Evolutionary conservation across 441 rosid genomes (phyloP), one percentile per base, ranked within the genome.

Genomic region (Aleurites moluccanus): DNA sequence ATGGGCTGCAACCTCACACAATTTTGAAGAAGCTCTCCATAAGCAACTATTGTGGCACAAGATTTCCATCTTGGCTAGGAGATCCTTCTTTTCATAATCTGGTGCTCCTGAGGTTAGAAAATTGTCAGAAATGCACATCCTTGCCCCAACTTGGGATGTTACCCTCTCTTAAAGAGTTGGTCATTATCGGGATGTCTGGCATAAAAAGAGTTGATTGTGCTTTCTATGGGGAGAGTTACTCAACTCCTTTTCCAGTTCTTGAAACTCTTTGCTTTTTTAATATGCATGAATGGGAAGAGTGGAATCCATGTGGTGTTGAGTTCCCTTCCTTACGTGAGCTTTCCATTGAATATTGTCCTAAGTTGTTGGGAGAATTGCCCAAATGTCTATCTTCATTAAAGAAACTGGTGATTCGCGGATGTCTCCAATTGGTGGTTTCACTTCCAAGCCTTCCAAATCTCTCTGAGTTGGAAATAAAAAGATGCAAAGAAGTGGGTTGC

Each of bases 91-190:
- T 69, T 64, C 53, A 75, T 8, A 78, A 74, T 45, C 61, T 85
- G 20, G 68, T 55, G 23, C 25, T 61, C 42, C 23, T 85, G 44
- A 20, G 18, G 16, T 80, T 85, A 6, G 28, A 40, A 16, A 44
- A 61, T 21, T 83, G 85, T 56, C 7, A 56, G 33, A 72, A 73
- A 23, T 82, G 85, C 73, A 66, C 30, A 23, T 47, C 35, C 18
- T 65, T 85, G 67, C 88, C 88, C 18, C 64, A 81, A 7, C 77
- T 85, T 52, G 84, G 88, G 21, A 76, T 75, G 20, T 57, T 85
- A 23, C 73, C 77, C n/a, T 75, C 75, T 10, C 70, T 82, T 6
- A 59, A 75, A 62, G 61, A 80, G 10, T 77, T 82, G 25, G 30
- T 11, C 1, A 49, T 84, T 14, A 57, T 69, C 52, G 65, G 75